Base-by-base conservation (phyloP, 2,329 filamentous ascomycete genomes). In the Bimuria novae-zelandiae region DNA sequence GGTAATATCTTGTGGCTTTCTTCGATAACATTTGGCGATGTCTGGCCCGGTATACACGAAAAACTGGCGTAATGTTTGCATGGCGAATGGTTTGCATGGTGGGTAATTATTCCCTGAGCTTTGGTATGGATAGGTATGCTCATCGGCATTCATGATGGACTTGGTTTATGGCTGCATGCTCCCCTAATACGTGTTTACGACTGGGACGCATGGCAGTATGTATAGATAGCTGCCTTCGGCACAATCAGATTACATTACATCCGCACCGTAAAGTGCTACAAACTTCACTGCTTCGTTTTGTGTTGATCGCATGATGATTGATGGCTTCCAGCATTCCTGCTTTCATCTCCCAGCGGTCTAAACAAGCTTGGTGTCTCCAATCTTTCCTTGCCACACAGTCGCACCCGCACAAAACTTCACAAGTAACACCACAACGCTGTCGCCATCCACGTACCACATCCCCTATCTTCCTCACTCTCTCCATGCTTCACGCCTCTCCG, bases 191-290 rank as follows among this genome's bases (percentile, higher is more conserved):
- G 43, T 44, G 21, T 36, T 36, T 10, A 46, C 43, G 43, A 36
- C 14, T 16, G 30, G 43, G 43, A 46, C 25, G 43, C 43, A 46
- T 25, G 43, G n/a, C 43, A 11, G 43, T 46, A 29, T 46, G 43
- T 46, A 46, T 46, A 46, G 43, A 46, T 46, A 46, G 43, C 43
- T 46, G 43, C 14, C 30, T 10, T 27, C 30, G 36, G 30, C 43
- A 35, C 23, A 23, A 46, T 36, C 30, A 33, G 30, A 35, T 25
- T 46, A 35, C 43, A 46, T 35, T 8, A 36, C 43, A 46, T 46
- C 22, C 30, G 30, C n/a, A 19, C 30, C 43, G 43, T 25, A 36
- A 46, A 30, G 42, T 33, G 12, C 29, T 22, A 23, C 43, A 23
- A 41, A 42, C n/a, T 40, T 22, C n/a, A 19, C 14, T 30, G 10